A percentile compares a stretch with the other conserved stretches of the same genome.
Conservation (phyloP, 129 eudicot species). For the Glebionis coronaria region DNA sequence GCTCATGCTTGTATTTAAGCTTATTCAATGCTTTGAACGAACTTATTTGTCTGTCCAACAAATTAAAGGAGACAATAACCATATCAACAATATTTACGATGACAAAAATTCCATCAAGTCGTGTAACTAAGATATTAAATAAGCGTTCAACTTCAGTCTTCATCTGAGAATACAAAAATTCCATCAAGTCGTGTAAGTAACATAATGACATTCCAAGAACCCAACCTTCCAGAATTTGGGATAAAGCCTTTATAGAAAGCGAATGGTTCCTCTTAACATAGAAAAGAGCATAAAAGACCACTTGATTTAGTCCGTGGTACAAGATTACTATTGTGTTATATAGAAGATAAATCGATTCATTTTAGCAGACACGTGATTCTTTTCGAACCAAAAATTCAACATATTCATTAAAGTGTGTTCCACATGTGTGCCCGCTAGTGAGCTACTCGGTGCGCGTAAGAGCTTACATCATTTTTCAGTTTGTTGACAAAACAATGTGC, state of each 20-base stretch:
- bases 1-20: slow-evolving; percentile 25
- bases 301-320: background rate
- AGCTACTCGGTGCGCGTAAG: background rate
- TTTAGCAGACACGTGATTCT: too few species aligned
- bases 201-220: too few species aligned
- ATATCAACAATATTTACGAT: background rate
- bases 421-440: background rate
- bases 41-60: slow-evolving; percentile 70
- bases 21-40: slow-evolving; percentile 61
- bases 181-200: slow-evolving; percentile 84
- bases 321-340: too few species aligned
- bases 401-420: background rate
- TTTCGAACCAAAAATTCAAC: too few species aligned
- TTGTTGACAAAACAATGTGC: too few species aligned
- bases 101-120: background rate
- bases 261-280: slow-evolving; percentile 67
- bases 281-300: background rate
- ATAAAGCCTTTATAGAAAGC: slow-evolving; percentile 98
- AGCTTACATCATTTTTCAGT: slow-evolving; percentile 82
- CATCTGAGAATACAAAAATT: background rate
- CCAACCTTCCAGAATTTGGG: too few species aligned
- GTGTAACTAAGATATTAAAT: background rate
- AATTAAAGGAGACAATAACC: slow-evolving; percentile 19
- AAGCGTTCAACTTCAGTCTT: too few species aligned
- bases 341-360: too few species aligned